A percentile compares a stretch with the other conserved stretches of the same genome.
phyloP scores from a whole-genome alignment of 305 asterid genomes.

The Euphrasia arctica region DNA sequence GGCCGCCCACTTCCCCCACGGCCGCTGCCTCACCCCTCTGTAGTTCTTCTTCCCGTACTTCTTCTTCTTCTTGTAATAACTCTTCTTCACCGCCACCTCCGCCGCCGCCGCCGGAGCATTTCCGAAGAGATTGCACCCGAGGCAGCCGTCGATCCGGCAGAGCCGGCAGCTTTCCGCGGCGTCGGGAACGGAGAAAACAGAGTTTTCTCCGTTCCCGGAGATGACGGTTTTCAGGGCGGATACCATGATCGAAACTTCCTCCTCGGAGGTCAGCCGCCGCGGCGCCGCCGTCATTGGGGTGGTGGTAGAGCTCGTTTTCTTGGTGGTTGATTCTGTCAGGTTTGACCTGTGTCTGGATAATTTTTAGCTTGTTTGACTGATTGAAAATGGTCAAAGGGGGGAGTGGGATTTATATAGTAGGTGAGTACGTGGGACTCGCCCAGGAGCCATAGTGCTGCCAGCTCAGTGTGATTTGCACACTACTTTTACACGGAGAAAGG shows the following conservation, averaged over 20 bases:
- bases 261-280: slow-evolving; percentile 39
- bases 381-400: slow-evolving; percentile 23
- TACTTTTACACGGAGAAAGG: no score
- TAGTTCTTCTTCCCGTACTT: slow-evolving; percentile 58
- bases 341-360: slow-evolving; percentile 48
- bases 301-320: background rate
- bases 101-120: background rate
- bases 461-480: slow-evolving; percentile 24
- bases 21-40: slow-evolving; percentile 92
- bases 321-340: slow-evolving; percentile 36
- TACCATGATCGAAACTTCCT: slow-evolving; percentile 63
- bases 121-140: slow-evolving; percentile 63
- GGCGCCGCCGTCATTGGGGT: background rate
- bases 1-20: slow-evolving; percentile 97
- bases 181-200: slow-evolving; percentile 25
- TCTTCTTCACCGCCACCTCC: slow-evolving; percentile 27
- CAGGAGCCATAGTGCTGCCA: slow-evolving; percentile 22
- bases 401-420: slow-evolving; percentile 15
- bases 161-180: slow-evolving; percentile 43
- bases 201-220: slow-evolving; percentile 6
- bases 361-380: background rate
- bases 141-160: slow-evolving; percentile 54
- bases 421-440: background rate
- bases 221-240: slow-evolving; percentile 57
- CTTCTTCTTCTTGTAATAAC: slow-evolving; percentile 29